A percentile compares a stretch with the other conserved stretches of the same genome.
Conservation (phyloP, 116 monocot genomes). For the Posidonia oceanica region DNA sequence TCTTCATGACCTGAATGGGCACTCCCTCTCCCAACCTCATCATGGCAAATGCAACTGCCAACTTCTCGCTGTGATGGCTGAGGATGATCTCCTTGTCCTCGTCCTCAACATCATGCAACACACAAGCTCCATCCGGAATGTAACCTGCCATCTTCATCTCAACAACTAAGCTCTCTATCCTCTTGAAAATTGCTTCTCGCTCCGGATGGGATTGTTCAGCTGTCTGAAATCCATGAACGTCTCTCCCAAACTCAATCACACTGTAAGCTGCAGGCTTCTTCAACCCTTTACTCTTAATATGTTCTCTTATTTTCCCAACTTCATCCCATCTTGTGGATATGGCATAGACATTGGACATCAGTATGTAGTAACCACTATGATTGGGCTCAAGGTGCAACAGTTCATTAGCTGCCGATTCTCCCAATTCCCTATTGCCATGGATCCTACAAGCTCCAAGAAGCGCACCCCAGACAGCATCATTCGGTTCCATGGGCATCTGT, state of each 20-base stretch:
- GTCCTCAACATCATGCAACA: conserved; percentile 16
- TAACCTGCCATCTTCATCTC: conserved; percentile 6
- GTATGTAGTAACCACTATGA: conserved; percentile 22
- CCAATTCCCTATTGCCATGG: conserved; percentile 28
- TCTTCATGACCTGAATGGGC: conserved; percentile 7
- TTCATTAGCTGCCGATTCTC: conserved; percentile 17
- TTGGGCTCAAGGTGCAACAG: conserved; percentile 22
- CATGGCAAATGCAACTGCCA: conserved; percentile 9
- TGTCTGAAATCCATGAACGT: conserved; percentile 8
- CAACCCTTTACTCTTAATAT: conserved; percentile 8
- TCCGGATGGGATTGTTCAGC: conserved; percentile 8
- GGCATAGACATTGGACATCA: conserved; percentile 33
- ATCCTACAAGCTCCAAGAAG: conserved; percentile 31
- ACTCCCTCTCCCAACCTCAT: not conserved
- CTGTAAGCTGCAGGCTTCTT: conserved; percentile 11
- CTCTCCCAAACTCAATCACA: conserved; percentile 3
- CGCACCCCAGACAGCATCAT: conserved; percentile 27
- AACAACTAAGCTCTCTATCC: not conserved
- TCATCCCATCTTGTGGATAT: conserved; percentile 20
- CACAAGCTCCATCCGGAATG: conserved; percentile 1
- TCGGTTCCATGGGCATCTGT: conserved; percentile 14
- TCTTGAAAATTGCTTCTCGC: not conserved
- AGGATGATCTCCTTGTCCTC: conserved; percentile 12
- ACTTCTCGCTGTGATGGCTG: conserved; percentile 8
- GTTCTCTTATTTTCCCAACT: conserved; percentile 13